phyloP scores from a whole-genome alignment of 108 stramenopile species.

The Nitzschia sp. region DNA sequence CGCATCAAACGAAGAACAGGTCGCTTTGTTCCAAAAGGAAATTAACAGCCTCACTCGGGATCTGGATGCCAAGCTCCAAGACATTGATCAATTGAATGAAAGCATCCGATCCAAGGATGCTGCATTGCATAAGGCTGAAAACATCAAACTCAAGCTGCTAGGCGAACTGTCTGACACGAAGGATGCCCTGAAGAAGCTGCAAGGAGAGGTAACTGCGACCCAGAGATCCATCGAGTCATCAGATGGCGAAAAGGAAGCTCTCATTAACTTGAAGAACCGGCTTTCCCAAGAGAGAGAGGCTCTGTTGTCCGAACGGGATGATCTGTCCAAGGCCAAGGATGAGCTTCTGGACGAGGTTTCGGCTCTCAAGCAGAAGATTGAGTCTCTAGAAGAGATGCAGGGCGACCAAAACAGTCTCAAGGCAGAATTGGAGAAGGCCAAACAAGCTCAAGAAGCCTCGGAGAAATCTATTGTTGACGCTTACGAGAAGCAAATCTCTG shows the following conservation, averaged over 20 bases:
- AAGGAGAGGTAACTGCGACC: not conserved
- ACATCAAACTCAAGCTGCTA: constrained; percentile 3
- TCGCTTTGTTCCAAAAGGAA: constrained; percentile 46
- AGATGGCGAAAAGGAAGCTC: not conserved
- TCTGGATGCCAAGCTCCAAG: not conserved
- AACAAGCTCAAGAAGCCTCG: constrained; percentile 41
- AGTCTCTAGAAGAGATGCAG: constrained; percentile 32
- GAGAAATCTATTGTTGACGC: constrained; percentile 52
- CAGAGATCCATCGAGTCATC: constrained; percentile 3
- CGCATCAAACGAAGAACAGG: constrained; percentile 21
- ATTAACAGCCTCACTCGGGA: constrained; percentile 32
- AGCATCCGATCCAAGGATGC: constrained; percentile 23
- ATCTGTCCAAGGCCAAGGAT: not conserved
- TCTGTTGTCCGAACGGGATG: not conserved
- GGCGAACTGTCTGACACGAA: constrained; percentile 1
- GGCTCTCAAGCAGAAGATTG: constrained; percentile 42
- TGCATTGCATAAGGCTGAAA: constrained; percentile 25
- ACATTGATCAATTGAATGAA: not conserved
- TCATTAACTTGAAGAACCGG: not conserved
- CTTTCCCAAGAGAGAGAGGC: not conserved
- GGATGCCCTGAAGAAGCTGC: not conserved
- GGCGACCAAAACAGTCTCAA: constrained; percentile 43
- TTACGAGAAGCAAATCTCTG: constrained; percentile 50
- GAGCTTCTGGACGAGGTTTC: constrained; percentile 44
- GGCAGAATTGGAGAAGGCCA: not conserved